These are phyloP conservation scores for Aspergillus hiratsukae DNA, from an alignment of 2,329 filamentous ascomycete species.

Conservation along the genomic window DNA sequence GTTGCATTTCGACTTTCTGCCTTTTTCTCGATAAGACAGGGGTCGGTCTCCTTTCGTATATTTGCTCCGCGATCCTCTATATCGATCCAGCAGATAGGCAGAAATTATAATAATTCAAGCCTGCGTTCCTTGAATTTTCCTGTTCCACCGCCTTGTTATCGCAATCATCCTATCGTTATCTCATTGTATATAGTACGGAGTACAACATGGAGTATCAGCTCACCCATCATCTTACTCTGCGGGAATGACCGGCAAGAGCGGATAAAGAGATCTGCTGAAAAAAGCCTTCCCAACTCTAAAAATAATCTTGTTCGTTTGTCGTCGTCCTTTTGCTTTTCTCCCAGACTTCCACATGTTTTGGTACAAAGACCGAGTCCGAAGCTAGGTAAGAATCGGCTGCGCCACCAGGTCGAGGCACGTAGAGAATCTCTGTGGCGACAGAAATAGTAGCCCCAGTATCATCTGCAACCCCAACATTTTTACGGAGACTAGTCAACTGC, in stretches of 20 bases:
- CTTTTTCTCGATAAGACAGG: not conserved
- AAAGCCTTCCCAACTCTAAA: not conserved
- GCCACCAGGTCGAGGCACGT: conserved; percentile 9
- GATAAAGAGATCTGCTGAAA: not conserved
- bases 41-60: not conserved
- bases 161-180: not conserved
- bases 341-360: not conserved
- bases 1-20: not conserved
- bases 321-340: conserved; percentile 2
- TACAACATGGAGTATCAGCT: no score
- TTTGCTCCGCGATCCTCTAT: not conserved
- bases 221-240: not conserved
- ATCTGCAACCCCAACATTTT: conserved; percentile 13
- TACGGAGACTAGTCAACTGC: conserved; percentile 10
- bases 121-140: not conserved
- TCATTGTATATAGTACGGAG: not conserved
- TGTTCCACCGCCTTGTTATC: not conserved
- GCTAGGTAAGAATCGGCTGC: conserved; percentile 8
- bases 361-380: conserved; percentile 1
- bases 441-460: conserved; percentile 12
- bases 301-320: conserved; percentile 1
- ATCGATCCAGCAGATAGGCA: not conserved
- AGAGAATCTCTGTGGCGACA: conserved; percentile 16
- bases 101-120: not conserved
- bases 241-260: not conserved